Conservation (phyloP, 2,329 filamentous ascomycete species). For the Cladosporium sp. region DNA sequence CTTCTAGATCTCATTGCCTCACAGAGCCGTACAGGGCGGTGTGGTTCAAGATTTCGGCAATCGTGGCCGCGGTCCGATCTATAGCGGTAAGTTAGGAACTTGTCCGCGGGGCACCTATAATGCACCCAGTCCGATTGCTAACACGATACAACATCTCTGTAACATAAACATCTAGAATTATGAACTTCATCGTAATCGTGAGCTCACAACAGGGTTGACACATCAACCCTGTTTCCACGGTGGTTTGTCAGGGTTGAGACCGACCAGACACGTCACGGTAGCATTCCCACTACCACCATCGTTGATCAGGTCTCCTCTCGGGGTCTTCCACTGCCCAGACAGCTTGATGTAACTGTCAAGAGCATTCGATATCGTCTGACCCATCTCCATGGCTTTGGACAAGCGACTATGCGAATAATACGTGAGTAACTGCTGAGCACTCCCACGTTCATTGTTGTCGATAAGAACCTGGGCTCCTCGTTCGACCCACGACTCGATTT, state of each 20-base stretch:
- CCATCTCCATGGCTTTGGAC: conserved; percentile 12
- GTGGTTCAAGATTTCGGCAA: too few relatives aligned
- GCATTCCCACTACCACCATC: conserved; percentile 31
- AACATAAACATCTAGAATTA: too few relatives aligned
- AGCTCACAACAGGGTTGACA: too few relatives aligned
- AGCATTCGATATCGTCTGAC: conserved; percentile 14
- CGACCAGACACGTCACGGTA: conserved; percentile 35
- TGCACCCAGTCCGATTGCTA: too few relatives aligned
- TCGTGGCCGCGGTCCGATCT: too few relatives aligned
- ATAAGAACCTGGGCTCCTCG: conserved; percentile 15
- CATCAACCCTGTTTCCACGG: conserved; percentile 16
- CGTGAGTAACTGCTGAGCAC: conserved; percentile 17
- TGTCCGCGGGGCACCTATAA: too few relatives aligned
- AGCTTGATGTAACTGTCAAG: conserved; percentile 18
- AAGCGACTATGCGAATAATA: conserved; percentile 17
- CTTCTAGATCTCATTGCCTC: too few relatives aligned
- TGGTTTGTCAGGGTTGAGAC: conserved; percentile 20
- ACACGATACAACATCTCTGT: too few relatives aligned
- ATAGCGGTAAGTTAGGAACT: too few relatives aligned
- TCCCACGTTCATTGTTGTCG: conserved; percentile 16
- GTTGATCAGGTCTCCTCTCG: conserved; percentile 26
- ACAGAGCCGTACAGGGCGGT: too few relatives aligned
- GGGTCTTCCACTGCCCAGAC: conserved; percentile 12
- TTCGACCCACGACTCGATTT: conserved; percentile 16
- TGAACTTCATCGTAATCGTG: too few relatives aligned